These are phyloP conservation scores for Pseudogymnoascus verrucosus DNA, from an alignment of 2,329 filamentous ascomycete genomes.

Conservation along the genomic window DNA sequence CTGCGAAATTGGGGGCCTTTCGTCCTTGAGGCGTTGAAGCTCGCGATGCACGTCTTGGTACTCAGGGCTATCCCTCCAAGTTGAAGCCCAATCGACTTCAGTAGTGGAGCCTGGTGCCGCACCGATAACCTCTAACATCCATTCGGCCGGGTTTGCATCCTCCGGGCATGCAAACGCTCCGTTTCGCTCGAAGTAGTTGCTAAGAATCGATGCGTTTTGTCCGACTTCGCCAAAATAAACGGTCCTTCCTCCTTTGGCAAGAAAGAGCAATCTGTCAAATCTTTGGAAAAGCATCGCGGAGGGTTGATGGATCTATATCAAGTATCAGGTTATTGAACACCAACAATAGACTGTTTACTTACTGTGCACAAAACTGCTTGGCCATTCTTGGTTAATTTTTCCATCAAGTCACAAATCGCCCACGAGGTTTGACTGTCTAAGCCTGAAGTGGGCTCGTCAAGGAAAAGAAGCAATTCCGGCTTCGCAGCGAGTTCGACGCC, in stretches of 20 bases:
- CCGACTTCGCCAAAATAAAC: conserved; percentile 56
- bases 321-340: no score
- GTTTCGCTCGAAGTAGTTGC: conserved; percentile 57
- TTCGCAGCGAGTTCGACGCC: conserved; percentile 52
- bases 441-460: conserved; percentile 54
- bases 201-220: conserved; percentile 33
- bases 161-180: conserved; percentile 43
- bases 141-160: conserved; percentile 44
- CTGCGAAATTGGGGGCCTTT: conserved; percentile 26
- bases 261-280: conserved; percentile 55
- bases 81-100: conserved; percentile 56
- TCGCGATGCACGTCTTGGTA: conserved; percentile 48
- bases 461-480: conserved; percentile 50
- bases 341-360: no score
- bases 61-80: conserved; percentile 60
- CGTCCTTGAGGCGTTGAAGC: conserved; percentile 46
- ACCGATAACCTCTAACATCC: conserved; percentile 25
- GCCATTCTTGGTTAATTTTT: conserved; percentile 48
- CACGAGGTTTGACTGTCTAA: conserved; percentile 57
- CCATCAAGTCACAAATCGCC: conserved; percentile 53
- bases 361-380: conserved; percentile 45
- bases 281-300: conserved; percentile 44
- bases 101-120: conserved; percentile 39
- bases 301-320: conserved; percentile 41
- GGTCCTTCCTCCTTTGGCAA: conserved; percentile 56